A percentile compares a stretch with the other conserved stretches of the same genome.
These are phyloP conservation scores for Cyclotella cryptica DNA, from an alignment of 108 stramenopile species.

Conservation along the genomic window DNA sequence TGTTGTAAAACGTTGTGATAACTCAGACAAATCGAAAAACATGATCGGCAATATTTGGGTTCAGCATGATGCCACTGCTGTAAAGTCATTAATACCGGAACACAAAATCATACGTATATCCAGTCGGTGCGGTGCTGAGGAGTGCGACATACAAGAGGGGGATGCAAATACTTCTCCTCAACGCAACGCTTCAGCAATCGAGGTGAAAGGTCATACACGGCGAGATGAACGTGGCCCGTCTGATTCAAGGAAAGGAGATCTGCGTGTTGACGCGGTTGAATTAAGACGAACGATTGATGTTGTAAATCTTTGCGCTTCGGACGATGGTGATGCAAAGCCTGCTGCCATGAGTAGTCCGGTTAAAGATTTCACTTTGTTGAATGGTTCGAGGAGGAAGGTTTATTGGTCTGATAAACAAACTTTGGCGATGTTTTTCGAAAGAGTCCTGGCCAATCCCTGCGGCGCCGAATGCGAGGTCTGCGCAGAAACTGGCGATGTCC, in stretches of 20 bases:
- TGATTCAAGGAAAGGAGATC: background rate
- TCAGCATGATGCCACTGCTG: too few species aligned
- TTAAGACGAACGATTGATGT: background rate
- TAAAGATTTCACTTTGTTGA: slow-evolving; percentile 62
- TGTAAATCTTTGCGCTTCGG: background rate
- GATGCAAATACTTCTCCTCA: too few species aligned
- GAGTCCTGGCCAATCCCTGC: slow-evolving; percentile 49
- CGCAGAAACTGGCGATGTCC: slow-evolving; percentile 48
- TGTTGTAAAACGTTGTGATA: too few species aligned
- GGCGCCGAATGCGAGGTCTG: slow-evolving; percentile 82
- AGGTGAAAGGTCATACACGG: too few species aligned
- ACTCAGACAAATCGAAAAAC: too few species aligned
- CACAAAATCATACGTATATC: too few species aligned
- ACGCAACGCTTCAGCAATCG: too few species aligned
- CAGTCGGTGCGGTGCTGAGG: too few species aligned
- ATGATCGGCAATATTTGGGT: too few species aligned
- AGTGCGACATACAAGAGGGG: too few species aligned
- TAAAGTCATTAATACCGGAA: too few species aligned
- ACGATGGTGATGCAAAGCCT: background rate
- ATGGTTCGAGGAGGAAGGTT: slow-evolving; percentile 57
- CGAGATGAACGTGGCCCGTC: background rate
- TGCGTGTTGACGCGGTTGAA: background rate
- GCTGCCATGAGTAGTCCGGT: background rate
- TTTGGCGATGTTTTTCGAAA: slow-evolving; percentile 61
- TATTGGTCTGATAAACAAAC: slow-evolving; percentile 60